These are phyloP conservation scores for Irpex sp. DNA, from an alignment of 1,284 basidiomycete species.

Conservation along the genomic window DNA sequence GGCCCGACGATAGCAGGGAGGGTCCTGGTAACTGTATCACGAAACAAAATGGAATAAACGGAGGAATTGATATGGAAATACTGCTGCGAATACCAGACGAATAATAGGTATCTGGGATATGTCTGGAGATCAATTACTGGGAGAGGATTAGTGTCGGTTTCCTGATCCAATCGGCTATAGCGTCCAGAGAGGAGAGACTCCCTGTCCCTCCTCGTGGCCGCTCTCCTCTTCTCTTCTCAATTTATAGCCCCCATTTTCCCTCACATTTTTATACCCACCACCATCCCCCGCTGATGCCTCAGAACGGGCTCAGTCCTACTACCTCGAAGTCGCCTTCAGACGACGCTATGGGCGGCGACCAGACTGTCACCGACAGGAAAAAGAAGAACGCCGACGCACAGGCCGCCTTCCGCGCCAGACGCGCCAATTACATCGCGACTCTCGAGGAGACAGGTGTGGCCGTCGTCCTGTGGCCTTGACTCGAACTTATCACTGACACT, in stretches of 20 bases:
- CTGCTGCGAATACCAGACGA: neutral
- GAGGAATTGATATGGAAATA: neutral
- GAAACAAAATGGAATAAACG: neutral
- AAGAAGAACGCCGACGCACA: conserved; percentile 84
- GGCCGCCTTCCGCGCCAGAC: conserved; percentile 66
- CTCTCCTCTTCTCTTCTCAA: conserved; percentile 10
- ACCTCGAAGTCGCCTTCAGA: conserved; percentile 34
- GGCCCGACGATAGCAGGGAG: neutral
- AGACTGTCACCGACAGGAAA: conserved; percentile 57
- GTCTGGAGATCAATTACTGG: neutral
- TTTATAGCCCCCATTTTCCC: conserved; percentile 22
- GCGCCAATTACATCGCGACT: conserved; percentile 84
- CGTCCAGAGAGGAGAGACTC: neutral
- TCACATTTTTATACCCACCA: conserved; percentile 14
- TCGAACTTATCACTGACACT: conserved; percentile 11
- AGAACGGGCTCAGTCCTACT: conserved; percentile 22
- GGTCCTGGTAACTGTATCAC: neutral
- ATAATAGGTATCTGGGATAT: no score
- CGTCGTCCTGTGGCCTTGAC: conserved; percentile 15
- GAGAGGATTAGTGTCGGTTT: neutral
- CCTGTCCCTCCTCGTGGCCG: conserved; percentile 13
- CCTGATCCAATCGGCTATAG: conserved; percentile 5
- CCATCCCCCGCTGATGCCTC: conserved; percentile 30
- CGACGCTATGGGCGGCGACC: conserved; percentile 44
- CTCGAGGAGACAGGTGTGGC: conserved; percentile 77